Evolutionary conservation across 2,329 filamentous ascomycete genomes (phyloP).

Genomic region (Trichoderma brevicompactum): DNA sequence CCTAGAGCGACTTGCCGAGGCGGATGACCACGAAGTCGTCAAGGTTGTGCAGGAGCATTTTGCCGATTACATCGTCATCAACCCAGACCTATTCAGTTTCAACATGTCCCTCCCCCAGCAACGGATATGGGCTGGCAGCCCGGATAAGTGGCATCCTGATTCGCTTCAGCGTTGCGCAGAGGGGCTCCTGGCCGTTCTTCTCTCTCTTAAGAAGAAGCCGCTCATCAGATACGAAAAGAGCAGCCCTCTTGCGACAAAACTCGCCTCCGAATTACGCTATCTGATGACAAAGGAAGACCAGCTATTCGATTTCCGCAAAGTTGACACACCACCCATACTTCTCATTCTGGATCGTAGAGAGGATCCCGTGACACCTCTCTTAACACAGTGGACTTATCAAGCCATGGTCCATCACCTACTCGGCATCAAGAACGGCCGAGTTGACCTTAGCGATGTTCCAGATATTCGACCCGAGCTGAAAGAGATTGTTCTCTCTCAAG

Average conservation of each 20-base stretch:
- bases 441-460: slow-evolving; percentile 82
- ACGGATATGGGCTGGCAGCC: slow-evolving; percentile 77
- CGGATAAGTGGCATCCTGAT: slow-evolving; percentile 91
- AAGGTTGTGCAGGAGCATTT: slow-evolving; percentile 94
- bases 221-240: slow-evolving; percentile 92
- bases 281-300: slow-evolving; percentile 94
- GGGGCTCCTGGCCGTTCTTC: slow-evolving; percentile 78
- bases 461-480: slow-evolving; percentile 85
- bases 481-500: slow-evolving; percentile 93
- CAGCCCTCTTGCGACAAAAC: slow-evolving; percentile 86
- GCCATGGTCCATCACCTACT: slow-evolving; percentile 99
- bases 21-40: slow-evolving; percentile 96
- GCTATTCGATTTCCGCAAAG: slow-evolving; percentile 92
- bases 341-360: slow-evolving; percentile 89
- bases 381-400: slow-evolving; percentile 99
- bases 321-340: slow-evolving; percentile 91
- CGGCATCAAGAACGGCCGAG: slow-evolving; percentile 92
- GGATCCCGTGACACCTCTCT: slow-evolving; percentile 89
- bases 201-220: slow-evolving; percentile 95
- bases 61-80: slow-evolving; percentile 92
- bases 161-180: slow-evolving; percentile 85
- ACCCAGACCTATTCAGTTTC: slow-evolving; percentile 88
- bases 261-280: slow-evolving; percentile 91
- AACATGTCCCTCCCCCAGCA: slow-evolving; percentile 73
- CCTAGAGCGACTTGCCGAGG: slow-evolving; percentile 89